These are phyloP conservation scores for Tuber indicum DNA, from an alignment of 495 filamentous ascomycete species.

Conservation along the genomic window DNA sequence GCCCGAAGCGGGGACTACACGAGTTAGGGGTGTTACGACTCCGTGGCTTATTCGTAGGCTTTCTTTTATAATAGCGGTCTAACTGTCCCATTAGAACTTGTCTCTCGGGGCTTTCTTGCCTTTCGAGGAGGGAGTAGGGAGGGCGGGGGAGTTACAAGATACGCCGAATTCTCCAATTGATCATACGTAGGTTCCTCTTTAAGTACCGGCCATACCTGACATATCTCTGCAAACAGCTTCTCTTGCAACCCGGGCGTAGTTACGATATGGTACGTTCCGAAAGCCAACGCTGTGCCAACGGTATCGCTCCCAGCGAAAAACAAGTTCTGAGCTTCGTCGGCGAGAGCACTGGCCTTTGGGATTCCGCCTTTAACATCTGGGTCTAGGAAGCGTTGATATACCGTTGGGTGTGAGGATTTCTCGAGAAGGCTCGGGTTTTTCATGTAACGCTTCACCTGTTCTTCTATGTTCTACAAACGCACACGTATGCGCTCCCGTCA, in stretches of 20 bases:
- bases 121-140: background rate
- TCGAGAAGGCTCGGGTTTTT: conserved; percentile 41
- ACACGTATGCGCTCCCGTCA: background rate
- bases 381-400: conserved; percentile 45
- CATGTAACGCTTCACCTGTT: conserved; percentile 44
- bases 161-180: conserved; percentile 43
- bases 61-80: conserved; percentile 43
- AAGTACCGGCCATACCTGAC: conserved; percentile 39
- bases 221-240: conserved; percentile 42
- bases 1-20: conserved; percentile 22
- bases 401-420: conserved; percentile 42
- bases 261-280: conserved; percentile 43
- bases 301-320: conserved; percentile 48
- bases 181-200: conserved; percentile 35
- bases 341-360: conserved; percentile 23
- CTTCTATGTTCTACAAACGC: conserved; percentile 7
- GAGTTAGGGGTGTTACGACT: conserved; percentile 18
- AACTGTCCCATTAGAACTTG: background rate
- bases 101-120: background rate
- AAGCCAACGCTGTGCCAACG: conserved; percentile 42
- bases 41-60: conserved; percentile 30
- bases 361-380: conserved; percentile 25
- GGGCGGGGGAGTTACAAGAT: conserved; percentile 28
- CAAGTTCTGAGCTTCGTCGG: conserved; percentile 44
- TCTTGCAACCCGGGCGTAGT: conserved; percentile 29